A percentile compares a stretch with the other conserved stretches of the same genome.
These are phyloP conservation scores for Pseudogymnoascus sp. DNA, from an alignment of 2,329 filamentous ascomycete species.

Conservation along the genomic window DNA sequence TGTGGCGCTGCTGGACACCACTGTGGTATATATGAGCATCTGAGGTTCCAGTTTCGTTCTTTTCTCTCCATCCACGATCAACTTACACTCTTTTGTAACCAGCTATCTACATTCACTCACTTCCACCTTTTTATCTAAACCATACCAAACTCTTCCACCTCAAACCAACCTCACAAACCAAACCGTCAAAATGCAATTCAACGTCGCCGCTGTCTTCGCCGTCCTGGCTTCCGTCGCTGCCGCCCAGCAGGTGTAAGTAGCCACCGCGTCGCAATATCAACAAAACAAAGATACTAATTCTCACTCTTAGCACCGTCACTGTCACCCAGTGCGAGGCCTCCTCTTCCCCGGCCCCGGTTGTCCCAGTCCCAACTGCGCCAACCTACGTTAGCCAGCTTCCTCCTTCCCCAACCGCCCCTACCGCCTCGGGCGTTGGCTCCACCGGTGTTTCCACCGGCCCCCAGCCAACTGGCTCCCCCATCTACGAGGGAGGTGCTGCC, in stretches of 20 bases:
- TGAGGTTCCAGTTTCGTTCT: constrained; percentile 3
- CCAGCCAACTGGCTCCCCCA: constrained; percentile 23
- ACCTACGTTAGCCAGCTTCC: constrained; percentile 10
- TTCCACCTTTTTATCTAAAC: constrained; percentile 13
- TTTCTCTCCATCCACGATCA: constrained; percentile 24
- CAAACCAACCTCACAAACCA: constrained; percentile 14
- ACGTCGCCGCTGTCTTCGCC: constrained; percentile 24
- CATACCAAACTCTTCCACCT: constrained; percentile 11
- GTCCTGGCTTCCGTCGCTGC: constrained; percentile 24
- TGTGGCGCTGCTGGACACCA: constrained; percentile 8
- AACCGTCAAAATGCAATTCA: constrained; percentile 31
- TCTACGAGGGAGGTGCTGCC: constrained; percentile 25
- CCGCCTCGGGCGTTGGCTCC: constrained; percentile 14
- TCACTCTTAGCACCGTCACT: constrained; percentile 23
- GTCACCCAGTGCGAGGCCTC: constrained; percentile 21
- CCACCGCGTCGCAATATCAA: background rate
- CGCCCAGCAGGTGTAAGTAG: constrained; percentile 20
- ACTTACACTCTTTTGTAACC: constrained; percentile 26
- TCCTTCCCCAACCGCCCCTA: constrained; percentile 14
- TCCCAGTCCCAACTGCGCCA: constrained; percentile 9
- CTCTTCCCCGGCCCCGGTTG: constrained; percentile 13
- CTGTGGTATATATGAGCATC: constrained; percentile 8
- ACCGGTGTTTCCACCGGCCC: constrained; percentile 20
- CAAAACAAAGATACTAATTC: constrained; percentile 13
- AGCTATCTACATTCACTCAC: constrained; percentile 16